phyloP scores from a whole-genome alignment of 441 rosid genomes.

The Capsella rubella region DNA sequence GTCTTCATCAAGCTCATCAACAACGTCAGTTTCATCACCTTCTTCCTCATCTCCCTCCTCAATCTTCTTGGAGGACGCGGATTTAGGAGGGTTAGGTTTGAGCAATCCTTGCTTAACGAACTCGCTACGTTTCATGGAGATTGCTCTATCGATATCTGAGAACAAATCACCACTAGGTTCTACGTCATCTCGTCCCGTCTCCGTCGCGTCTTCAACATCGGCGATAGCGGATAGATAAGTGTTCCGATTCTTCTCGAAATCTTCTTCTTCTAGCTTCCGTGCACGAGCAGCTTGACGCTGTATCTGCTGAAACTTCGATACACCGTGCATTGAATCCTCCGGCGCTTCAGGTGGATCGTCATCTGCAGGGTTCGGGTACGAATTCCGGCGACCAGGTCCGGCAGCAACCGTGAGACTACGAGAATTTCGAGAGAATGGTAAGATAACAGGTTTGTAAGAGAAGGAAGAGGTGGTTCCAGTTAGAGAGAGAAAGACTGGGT shows the following conservation, averaged over 20 bases:
- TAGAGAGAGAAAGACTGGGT: constrained; percentile 48
- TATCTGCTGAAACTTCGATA: constrained; percentile 76
- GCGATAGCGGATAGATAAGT: constrained; percentile 81
- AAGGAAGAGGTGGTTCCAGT: constrained; percentile 35
- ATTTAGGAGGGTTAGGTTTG: constrained; percentile 49
- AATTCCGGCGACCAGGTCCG: constrained; percentile 56
- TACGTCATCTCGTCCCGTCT: constrained; percentile 31
- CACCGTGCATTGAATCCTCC: constrained; percentile 84
- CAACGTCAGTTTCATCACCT: constrained; percentile 49
- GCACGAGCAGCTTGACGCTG: constrained; percentile 79
- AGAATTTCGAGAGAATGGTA: constrained; percentile 30
- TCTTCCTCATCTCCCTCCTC: constrained; percentile 38
- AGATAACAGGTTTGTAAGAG: constrained; percentile 44
- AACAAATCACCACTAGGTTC: constrained; percentile 70
- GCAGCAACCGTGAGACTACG: constrained; percentile 40
- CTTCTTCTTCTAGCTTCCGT: constrained; percentile 72
- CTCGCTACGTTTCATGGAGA: constrained; percentile 80
- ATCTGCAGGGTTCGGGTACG: constrained; percentile 68
- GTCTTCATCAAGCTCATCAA: constrained; percentile 74
- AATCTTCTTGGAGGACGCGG: constrained; percentile 27
- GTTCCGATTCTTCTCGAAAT: constrained; percentile 69
- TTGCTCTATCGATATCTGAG: constrained; percentile 87
- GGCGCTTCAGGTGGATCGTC: constrained; percentile 95
- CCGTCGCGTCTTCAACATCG: constrained; percentile 67
- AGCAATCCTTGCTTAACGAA: constrained; percentile 79